Evolutionary conservation across 192 early-diverging fungal genomes (phyloP).

Genomic region (Chytriomyces hyalinus): DNA sequence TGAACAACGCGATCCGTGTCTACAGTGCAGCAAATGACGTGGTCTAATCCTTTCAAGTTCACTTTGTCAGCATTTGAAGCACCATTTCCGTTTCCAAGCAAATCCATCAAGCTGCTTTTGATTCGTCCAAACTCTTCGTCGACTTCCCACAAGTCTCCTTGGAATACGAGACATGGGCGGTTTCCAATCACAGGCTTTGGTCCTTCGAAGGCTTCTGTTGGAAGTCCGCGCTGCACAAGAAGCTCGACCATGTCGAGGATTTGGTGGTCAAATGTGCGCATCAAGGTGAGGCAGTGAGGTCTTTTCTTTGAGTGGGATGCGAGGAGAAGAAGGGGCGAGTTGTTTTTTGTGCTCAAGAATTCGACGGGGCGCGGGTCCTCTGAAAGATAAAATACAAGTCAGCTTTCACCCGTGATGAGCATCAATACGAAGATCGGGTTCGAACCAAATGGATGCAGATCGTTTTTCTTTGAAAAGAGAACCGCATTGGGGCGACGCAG

Average conservation of each 20-base stretch:
- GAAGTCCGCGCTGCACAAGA: conserved; percentile 72
- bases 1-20: conserved; percentile 72
- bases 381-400: background rate
- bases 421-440: background rate
- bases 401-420: background rate
- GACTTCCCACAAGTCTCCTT: conserved; percentile 83
- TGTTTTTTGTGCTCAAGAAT: conserved; percentile 96
- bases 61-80: conserved; percentile 80
- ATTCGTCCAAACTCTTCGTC: conserved; percentile 72
- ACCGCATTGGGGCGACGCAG: conserved; percentile 89
- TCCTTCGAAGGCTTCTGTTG: conserved; percentile 77
- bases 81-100: conserved; percentile 63
- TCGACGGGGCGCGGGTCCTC: conserved; percentile 90
- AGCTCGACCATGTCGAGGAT: conserved; percentile 96
- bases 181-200: conserved; percentile 80
- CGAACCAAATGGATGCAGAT: conserved; percentile 84
- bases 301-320: conserved; percentile 95
- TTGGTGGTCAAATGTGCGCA: conserved; percentile 91
- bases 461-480: conserved; percentile 92
- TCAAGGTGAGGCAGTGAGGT: conserved; percentile 90
- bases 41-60: conserved; percentile 85
- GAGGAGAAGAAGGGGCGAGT: conserved; percentile 87
- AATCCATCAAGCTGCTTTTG: conserved; percentile 85
- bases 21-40: conserved; percentile 87
- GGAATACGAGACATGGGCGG: conserved; percentile 88